Percentiles rank a stretch among this genome's conserved stretches.
These are phyloP conservation scores for Heterotrichella gracilis DNA, from an alignment of 352 stramenopile species.

Conservation along the genomic window DNA sequence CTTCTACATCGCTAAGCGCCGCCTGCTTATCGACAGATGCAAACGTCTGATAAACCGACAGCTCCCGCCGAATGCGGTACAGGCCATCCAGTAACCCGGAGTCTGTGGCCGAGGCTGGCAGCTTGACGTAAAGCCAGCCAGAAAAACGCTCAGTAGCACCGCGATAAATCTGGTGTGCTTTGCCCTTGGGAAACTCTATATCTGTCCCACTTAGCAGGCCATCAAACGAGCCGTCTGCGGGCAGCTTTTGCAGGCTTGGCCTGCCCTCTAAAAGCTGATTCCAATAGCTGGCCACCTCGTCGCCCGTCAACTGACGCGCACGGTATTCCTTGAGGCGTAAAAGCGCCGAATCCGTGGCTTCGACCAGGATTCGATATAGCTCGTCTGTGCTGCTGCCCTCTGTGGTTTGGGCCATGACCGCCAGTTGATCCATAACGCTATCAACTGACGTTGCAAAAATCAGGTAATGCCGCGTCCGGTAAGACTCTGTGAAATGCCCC, in stretches of 20 bases:
- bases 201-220: background rate
- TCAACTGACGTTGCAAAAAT: constrained; percentile 6
- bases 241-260: background rate
- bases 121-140: background rate
- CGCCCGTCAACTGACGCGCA: background rate
- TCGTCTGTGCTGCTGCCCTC: background rate
- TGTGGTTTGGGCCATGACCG: background rate
- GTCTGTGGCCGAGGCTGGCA: background rate
- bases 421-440: constrained; percentile 1
- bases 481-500: background rate
- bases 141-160: background rate
- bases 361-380: background rate
- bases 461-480: background rate
- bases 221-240: background rate
- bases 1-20: background rate
- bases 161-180: constrained; percentile 1
- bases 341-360: background rate
- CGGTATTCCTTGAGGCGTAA: background rate
- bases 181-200: constrained; percentile 1
- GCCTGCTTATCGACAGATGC: background rate
- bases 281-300: background rate
- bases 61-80: background rate
- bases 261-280: constrained; percentile 1
- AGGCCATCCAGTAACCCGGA: background rate
- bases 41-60: constrained; percentile 4